Base-by-base conservation (phyloP, 805 yeast species). In the Myxozyma sirexii region DNA sequence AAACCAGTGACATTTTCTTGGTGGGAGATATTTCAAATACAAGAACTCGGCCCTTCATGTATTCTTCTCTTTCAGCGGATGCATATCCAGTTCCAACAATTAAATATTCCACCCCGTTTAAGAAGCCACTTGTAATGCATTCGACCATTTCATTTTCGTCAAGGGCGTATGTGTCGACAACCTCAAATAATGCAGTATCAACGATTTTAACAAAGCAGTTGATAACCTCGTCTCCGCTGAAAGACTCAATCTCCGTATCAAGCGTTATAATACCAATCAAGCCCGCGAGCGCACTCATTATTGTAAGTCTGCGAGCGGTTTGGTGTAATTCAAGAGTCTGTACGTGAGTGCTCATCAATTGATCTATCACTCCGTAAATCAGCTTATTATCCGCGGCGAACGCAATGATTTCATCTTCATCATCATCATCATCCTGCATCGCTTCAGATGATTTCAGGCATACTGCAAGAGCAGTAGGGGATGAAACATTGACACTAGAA, bases 61-160 rank as follows among this genome's bases (percentile, higher is more conserved):
- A 58, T 39, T 60, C 65, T 39, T 65, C 67, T 24, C 59, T 35
- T 15, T 58, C 68, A 24, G 59, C 57, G 5, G 56, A 48, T 8
- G 57, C 56, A 26, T 33, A 59, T 10, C 68, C 68, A 2, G 68
- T 65, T 8, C 68, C 68, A 21, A 65, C 68, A 19, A 65, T 46
- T 13, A 65, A 15, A 24, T 57, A 62, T 29, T 57, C 67, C 4
- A 12, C n/a, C 1, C 55, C 62, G 23, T 56, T 49, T 35, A 57
- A 35, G 12, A 24, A 4, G 7, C 62, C 63, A 21, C 59, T 44
- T 5, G 60, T 41, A 35, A 60, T 57, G 26, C 63, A 47, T 29
- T 60, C 65, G 7, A 56, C 67, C 65, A 65, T 64, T 37, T 65
- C 68, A 35, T 65, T 48, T 29, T 50, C 49, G 8, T 55, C 50